Evolutionary conservation across 345 rosid species (phyloP).

Genomic region (Gynandropsis gynandra): DNA sequence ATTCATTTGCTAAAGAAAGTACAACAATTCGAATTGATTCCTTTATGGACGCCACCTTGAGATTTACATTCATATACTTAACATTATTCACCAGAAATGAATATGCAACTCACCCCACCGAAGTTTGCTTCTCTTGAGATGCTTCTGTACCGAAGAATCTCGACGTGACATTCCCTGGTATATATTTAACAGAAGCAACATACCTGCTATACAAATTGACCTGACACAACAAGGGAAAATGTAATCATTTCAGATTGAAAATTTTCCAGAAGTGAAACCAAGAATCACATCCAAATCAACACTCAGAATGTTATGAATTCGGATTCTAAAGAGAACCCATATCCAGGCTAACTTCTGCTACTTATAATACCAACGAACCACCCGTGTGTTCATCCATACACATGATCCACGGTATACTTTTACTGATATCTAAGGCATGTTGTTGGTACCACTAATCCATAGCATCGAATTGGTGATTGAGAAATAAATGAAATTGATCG

Average conservation of each 20-base stretch:
- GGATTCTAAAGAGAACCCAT: background rate
- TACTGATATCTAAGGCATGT: too few species aligned
- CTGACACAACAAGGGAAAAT: conserved; percentile 28
- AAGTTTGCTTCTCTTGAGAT: conserved; percentile 43
- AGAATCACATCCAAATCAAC: background rate
- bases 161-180: conserved; percentile 26
- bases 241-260: background rate
- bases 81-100: background rate
- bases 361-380: too few species aligned
- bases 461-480: too few species aligned
- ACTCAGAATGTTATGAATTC: background rate
- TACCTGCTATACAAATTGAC: conserved; percentile 35
- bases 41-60: background rate
- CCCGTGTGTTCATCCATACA: too few species aligned
- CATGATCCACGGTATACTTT: too few species aligned
- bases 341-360: too few species aligned
- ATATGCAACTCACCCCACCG: conserved; percentile 30
- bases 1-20: background rate
- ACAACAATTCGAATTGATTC: background rate
- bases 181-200: conserved; percentile 32
- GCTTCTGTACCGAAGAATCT: conserved; percentile 50
- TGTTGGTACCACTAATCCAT: too few species aligned
- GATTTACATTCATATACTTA: background rate
- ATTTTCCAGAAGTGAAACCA: background rate
- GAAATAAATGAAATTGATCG: too few species aligned